A percentile compares a stretch with the other conserved stretches of the same genome.
Conservation (phyloP, 73 alveolate genomes). For the Paramecium tetraurelia region DNA sequence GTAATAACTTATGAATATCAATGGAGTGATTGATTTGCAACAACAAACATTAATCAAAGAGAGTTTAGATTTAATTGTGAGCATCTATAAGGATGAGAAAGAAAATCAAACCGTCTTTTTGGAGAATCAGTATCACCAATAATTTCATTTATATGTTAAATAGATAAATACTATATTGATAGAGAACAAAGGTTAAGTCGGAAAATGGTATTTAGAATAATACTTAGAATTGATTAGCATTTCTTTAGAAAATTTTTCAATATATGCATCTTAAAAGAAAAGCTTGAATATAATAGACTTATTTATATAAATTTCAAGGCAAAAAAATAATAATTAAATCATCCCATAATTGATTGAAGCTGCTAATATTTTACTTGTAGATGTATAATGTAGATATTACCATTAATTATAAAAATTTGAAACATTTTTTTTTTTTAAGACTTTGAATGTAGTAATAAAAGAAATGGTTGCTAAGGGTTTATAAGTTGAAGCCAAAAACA, state of each 20-base stretch:
- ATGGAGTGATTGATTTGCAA: no score
- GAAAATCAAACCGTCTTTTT: no score
- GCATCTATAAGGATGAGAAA: no score
- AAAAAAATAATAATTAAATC: background rate
- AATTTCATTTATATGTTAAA: no score
- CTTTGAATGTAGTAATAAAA: background rate
- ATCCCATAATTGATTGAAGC: background rate
- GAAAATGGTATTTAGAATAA: no score
- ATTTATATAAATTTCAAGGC: background rate
- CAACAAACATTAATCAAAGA: no score
- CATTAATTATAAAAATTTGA: background rate
- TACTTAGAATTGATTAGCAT: background rate
- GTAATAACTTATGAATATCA: no score
- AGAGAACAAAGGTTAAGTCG: no score
- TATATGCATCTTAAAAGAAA: background rate
- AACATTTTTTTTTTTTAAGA: background rate
- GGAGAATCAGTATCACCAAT: no score
- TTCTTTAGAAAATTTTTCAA: background rate
- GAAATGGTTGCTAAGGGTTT: background rate
- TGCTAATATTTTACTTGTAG: background rate
- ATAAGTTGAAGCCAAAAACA: background rate
- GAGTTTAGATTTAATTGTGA: no score
- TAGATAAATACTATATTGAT: no score
- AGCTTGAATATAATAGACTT: background rate
- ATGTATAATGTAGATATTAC: background rate